phyloP scores from a whole-genome alignment of 306 rosid genomes.

The Albizia julibrissin region DNA sequence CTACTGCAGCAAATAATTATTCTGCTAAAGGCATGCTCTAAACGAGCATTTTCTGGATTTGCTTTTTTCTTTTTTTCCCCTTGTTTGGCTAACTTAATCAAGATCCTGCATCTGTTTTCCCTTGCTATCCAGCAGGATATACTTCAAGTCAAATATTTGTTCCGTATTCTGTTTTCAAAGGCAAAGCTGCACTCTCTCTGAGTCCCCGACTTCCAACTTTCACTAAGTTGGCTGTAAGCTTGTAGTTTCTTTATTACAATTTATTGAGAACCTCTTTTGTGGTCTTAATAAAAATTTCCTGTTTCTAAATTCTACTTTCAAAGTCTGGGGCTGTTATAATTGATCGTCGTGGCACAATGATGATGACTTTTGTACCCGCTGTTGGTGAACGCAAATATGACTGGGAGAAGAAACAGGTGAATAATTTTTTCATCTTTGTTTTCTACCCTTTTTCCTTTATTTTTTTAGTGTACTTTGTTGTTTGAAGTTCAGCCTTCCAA shows the following conservation, averaged over 20 bases:
- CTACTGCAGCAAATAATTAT: slow-evolving; percentile 49
- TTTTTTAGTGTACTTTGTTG: not conserved
- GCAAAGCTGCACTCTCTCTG: slow-evolving; percentile 87
- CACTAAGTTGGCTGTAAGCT: slow-evolving; percentile 63
- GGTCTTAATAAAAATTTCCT: slow-evolving; percentile 7
- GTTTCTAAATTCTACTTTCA: slow-evolving; percentile 27
- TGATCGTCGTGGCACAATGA: slow-evolving; percentile 57
- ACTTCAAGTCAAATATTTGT: slow-evolving; percentile 52
- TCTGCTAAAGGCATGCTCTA: slow-evolving; percentile 56
- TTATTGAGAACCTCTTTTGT: slow-evolving; percentile 6
- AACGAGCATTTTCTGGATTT: slow-evolving; percentile 3
- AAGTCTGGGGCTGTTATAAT: slow-evolving; percentile 63
- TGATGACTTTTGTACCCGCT: slow-evolving; percentile 55
- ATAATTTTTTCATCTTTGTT: not conserved
- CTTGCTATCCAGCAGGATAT: slow-evolving; percentile 50
- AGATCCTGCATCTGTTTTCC: slow-evolving; percentile 9
- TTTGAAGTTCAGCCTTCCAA: not conserved
- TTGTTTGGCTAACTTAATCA: not conserved
- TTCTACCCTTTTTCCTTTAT: not conserved
- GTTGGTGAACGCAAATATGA: slow-evolving; percentile 64
- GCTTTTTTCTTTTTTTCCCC: not conserved
- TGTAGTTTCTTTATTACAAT: slow-evolving; percentile 1
- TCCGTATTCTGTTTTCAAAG: slow-evolving; percentile 76
- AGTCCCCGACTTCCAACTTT: slow-evolving; percentile 81
- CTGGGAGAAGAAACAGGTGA: slow-evolving; percentile 54